Base-by-base conservation (phyloP, 768 basidiomycete species). In the Mycena latifolia region DNA sequence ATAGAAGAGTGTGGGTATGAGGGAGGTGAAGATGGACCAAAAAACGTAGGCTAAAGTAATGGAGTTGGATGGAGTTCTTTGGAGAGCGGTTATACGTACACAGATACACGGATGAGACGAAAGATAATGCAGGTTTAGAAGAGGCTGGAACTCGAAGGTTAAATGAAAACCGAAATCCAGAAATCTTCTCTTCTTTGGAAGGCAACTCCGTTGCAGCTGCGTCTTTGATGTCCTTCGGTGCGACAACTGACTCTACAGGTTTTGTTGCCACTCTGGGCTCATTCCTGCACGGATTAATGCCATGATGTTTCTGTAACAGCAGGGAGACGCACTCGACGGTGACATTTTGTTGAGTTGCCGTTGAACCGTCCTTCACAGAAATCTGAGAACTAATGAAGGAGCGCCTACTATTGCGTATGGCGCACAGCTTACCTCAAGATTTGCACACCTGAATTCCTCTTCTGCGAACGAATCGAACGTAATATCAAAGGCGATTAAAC, bases 1-100 rank as follows among this genome's bases (percentile, higher is more conserved):
- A 78, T 96, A 96, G 80, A 96, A 96, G 5, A 96, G 81, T 5
- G 92, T 89, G 1, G 91, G 89, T 8, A 90, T 86, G 22, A 95
- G 86, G 4, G 88, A 85, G 1, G 95, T 96, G 75, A 92, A 88
- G 52, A 93, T 84, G 1, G 94, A 92, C 92, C 92, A 94, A 76
- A 91, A 93, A 20, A 92, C 80, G 73, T 89, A 94, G 5, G 91
- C 92, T 94, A 61, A 14, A 54, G 56, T 33, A 35, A 37, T n/a
- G 29, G 27, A 33, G 18, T 53, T 48, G 25, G 27, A 37, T 45
- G 29, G 28, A 51, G 53, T 12, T 66, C 69, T 55, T 61, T 14
- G 33, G 39, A 41, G 15, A 31, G 45, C 47, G 20, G 39, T 24
- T n/a, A 73, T 12, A 60, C 88, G 65, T 73, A 93, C 92, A 86